These are phyloP conservation scores for Kazachstania martiniae DNA, from an alignment of 805 yeast genomes.

Conservation along the genomic window DNA sequence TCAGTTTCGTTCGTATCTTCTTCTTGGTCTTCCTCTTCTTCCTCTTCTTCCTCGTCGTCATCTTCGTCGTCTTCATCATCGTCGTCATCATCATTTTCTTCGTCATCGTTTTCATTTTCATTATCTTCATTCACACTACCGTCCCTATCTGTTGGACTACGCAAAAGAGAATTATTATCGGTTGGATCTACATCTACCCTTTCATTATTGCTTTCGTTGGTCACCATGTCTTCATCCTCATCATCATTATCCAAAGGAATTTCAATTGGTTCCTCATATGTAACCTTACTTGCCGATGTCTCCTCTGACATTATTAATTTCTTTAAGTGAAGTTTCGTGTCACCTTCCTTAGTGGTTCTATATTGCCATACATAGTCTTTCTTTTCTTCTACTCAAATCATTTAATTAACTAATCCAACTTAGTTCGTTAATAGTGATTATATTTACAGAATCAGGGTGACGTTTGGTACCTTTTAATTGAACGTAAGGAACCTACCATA, in stretches of 20 bases:
- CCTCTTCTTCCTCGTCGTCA: slow-evolving; percentile 5
- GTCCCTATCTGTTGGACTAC: not conserved
- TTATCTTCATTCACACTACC: slow-evolving; percentile 3
- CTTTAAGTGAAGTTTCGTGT: not conserved
- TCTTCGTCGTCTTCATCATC: slow-evolving; percentile 3
- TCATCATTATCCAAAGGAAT: slow-evolving; percentile 13
- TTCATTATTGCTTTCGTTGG: slow-evolving; percentile 1
- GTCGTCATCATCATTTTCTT: slow-evolving; percentile 1
- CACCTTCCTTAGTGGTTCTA: not conserved
- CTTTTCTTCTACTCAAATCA: no score
- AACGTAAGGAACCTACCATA: no score
- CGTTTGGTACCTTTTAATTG: no score
- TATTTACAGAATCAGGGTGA: no score
- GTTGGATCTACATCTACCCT: slow-evolving; percentile 1
- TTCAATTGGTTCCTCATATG: slow-evolving; percentile 17
- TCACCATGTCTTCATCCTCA: slow-evolving; percentile 4
- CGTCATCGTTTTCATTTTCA: slow-evolving; percentile 6
- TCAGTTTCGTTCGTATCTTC: no score
- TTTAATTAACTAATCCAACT: no score
- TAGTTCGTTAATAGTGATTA: no score
- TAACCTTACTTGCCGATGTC: slow-evolving; percentile 6
- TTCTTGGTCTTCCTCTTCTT: slow-evolving; percentile 6
- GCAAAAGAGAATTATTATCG: slow-evolving; percentile 1
- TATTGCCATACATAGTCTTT: no score
- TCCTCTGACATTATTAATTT: slow-evolving; percentile 5